phyloP scores from a whole-genome alignment of 73 alveolate genomes.

The Tetrahymena elliotti region DNA sequence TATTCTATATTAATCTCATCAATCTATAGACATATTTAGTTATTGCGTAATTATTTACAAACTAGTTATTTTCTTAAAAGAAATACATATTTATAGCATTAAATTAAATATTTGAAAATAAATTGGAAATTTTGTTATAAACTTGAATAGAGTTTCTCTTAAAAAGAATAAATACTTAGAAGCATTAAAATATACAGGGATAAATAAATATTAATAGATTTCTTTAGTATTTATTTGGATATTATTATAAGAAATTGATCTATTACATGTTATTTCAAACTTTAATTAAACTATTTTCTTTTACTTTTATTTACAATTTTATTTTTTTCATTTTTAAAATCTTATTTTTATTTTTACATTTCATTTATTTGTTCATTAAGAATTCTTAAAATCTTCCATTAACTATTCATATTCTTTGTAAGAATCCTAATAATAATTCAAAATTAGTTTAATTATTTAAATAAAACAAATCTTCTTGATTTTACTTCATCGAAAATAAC shows the following conservation, averaged over 20 bases:
- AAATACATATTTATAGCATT: too few species aligned
- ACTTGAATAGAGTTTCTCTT: too few species aligned
- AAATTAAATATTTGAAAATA: too few species aligned
- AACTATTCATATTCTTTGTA: not conserved
- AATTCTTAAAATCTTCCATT: not conserved
- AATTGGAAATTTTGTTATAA: too few species aligned
- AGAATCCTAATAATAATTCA: not conserved
- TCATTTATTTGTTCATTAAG: not conserved
- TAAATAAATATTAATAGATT: not conserved
- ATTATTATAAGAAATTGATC: too few species aligned
- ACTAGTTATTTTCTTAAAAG: too few species aligned
- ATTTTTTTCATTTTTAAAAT: not conserved
- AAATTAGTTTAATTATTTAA: not conserved
- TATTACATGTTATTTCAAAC: not conserved
- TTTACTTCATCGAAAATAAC: slow-evolving; percentile 58
- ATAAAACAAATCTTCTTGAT: not conserved
- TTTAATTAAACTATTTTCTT: not conserved
- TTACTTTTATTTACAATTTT: not conserved
- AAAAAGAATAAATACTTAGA: not conserved
- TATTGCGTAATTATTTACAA: too few species aligned
- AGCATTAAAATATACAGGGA: not conserved
- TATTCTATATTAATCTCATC: too few species aligned
- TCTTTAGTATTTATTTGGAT: not conserved
- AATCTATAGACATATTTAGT: too few species aligned
- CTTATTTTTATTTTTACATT: not conserved